Base-by-base conservation (phyloP, 2,329 filamentous ascomycete genomes). In the Phaeosphaeriaceae sp. region DNA sequence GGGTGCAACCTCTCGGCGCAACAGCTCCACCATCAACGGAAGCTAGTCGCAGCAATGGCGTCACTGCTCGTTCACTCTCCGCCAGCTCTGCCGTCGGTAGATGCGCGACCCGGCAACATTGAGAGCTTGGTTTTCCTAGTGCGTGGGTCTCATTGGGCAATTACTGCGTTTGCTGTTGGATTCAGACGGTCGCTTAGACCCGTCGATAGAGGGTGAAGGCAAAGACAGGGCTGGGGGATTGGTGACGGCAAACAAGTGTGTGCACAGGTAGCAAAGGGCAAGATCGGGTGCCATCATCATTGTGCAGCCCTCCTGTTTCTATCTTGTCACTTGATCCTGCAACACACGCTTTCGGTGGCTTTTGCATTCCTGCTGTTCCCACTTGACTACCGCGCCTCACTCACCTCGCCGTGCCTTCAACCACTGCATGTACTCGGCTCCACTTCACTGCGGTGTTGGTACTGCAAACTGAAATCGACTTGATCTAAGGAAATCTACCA, bases 301-400 rank as follows among this genome's bases (percentile, higher is more conserved):
- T 21, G 49, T 27, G 40, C 20, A 17, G 19, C 13, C 44, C 4
- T 10, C 47, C 22, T 52, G 40, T 25, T 54, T 15, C 33, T 42
- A 53, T 55, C 46, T 44, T 60, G 54, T 54, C 49, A 50, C 54
- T 49, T 57, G 46, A 55, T 36, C 54, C 22, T 22, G 45, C 53
- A 44, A 33, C 56, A 45, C 46, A 48, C 53, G 40, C 48, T 53
- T 45, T 36, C 36, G 45, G 17, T 21, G 42, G 51, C 27, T 19
- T 61, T 53, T 53, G 53, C 48, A 44, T 45, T 27, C 49, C 49
- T 51, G 36, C 33, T 40, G 31, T 51, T 51, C 51, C 21, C 45
- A 17, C 17, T 47, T 47, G 20, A 47, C 13, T n/a, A 24, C 21
- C 22, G 9, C 22, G 11, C 45, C 44, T 25, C 45, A 24, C 45